Percentiles rank a stretch among this genome's conserved stretches.
Conservation (phyloP, 2,329 filamentous ascomycete species). For the Boeremia exigua region DNA sequence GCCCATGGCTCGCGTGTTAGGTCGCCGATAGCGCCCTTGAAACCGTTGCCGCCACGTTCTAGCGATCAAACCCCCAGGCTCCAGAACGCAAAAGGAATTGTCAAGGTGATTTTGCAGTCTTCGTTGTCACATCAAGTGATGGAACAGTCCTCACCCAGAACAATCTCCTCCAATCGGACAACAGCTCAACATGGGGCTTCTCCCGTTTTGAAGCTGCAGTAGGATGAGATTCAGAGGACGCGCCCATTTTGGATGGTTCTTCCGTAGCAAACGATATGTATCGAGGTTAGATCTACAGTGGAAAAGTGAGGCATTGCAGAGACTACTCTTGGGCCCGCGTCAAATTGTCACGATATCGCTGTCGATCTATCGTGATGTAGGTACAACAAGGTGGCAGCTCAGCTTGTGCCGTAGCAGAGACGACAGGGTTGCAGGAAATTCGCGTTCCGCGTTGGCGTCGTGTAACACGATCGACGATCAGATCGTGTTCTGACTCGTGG, state of each 20-base stretch:
- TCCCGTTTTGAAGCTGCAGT: too few relatives aligned
- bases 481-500: conserved; percentile 12
- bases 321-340: too few relatives aligned
- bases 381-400: conserved; percentile 3
- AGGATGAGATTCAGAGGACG: too few relatives aligned
- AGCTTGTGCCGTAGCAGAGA: not conserved
- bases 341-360: not conserved
- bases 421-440: not conserved
- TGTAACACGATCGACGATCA: conserved; percentile 10
- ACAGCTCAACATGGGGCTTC: too few relatives aligned
- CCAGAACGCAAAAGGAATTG: conserved; percentile 12
- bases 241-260: too few relatives aligned
- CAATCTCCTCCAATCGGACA: not conserved
- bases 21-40: conserved; percentile 12
- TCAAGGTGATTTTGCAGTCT: not conserved
- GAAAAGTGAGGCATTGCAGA: too few relatives aligned
- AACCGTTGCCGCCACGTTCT: conserved; percentile 8
- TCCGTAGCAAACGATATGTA: too few relatives aligned
- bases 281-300: not conserved
- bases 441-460: conserved; percentile 8
- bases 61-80: not conserved
- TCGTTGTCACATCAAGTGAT: not conserved
- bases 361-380: not conserved
- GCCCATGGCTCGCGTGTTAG: conserved; percentile 10
- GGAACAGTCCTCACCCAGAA: not conserved